Base-by-base conservation (phyloP, 176 grass and related monocot species). In the Lolium multiflorum region DNA sequence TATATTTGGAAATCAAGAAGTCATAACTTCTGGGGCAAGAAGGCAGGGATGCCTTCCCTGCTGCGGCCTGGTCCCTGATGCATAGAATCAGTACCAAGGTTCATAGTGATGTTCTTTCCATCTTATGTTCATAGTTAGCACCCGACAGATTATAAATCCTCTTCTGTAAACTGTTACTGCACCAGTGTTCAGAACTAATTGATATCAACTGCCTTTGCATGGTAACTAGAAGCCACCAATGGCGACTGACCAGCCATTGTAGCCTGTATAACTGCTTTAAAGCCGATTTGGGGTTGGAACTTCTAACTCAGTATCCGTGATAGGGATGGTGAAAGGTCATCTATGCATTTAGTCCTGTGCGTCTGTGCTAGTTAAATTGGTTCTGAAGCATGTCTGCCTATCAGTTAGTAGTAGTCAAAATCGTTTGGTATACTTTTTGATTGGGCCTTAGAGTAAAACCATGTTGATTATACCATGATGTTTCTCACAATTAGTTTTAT, bases 311-410 rank as follows among this genome's bases (percentile, higher is more conserved):
- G 5, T 48, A 18, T 80, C 22, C 64, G 37, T 25, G 18, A 71
- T 9, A 2, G 21, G 37, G 41, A 13, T 2, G 5, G 11, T 10
- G 4, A 22, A 72, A 72, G 69, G 39, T 72, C 39, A 22, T 72
- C 39, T 71, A 71, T 72, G 39, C 41, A 21, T 44, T 7, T 22
- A 46, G 18, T 46, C 39, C 10, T 5, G 4, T 47, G 69, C 69
- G 41, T 5, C 41, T 7, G 41, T 43, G 41, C 41, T 7, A 47
- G n/a, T 47, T 41, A 44, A 44, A 44, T 71, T 71, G 18, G 38
- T 71, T 71, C 38, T 73, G 70, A 73, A 73, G 3, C 43, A 73
- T 24, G 70, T 24, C 70, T 31, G 62, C 62, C 25, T 65, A 28
- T 65, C 20, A 73, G 20, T 46, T n/a, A 73, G 43, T 73, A 47